Evolutionary conservation across 768 basidiomycete species (phyloP).

Genomic region (Hygrophorus pudorinus): DNA sequence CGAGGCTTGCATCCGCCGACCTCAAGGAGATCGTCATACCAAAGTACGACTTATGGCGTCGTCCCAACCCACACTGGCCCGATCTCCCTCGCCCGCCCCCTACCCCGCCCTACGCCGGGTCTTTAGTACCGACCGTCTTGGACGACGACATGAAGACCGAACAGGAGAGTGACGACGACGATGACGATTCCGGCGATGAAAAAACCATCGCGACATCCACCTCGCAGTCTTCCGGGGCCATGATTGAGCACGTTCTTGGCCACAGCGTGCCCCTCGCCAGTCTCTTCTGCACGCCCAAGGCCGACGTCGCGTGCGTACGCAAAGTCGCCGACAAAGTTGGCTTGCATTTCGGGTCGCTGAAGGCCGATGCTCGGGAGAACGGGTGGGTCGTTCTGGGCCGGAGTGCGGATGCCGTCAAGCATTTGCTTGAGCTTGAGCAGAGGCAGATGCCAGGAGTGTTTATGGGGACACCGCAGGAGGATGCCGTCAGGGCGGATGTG

Average conservation of each 20-base stretch:
- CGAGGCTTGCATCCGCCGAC: conserved; percentile 2
- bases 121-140: conserved; percentile 16
- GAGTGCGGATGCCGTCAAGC: conserved; percentile 17
- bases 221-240: neutral
- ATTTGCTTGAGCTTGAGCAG: conserved; percentile 17
- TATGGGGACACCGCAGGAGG: neutral
- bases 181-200: conserved; percentile 4
- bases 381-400: conserved; percentile 25
- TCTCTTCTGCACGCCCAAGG: conserved; percentile 18
- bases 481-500: neutral
- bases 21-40: neutral
- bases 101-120: conserved; percentile 6
- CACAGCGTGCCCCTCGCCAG: conserved; percentile 17
- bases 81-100: conserved; percentile 9
- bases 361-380: conserved; percentile 8
- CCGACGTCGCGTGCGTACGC: conserved; percentile 17
- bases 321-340: conserved; percentile 17
- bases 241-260: conserved; percentile 3
- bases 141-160: conserved; percentile 13
- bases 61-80: conserved; percentile 25
- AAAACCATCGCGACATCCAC: neutral
- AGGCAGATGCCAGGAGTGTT: conserved; percentile 14
- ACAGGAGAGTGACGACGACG: conserved; percentile 5
- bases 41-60: conserved; percentile 15
- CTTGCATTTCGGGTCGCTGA: conserved; percentile 19